Conservation (phyloP, 2,329 filamentous ascomycete genomes). For the Calonectria montana region DNA sequence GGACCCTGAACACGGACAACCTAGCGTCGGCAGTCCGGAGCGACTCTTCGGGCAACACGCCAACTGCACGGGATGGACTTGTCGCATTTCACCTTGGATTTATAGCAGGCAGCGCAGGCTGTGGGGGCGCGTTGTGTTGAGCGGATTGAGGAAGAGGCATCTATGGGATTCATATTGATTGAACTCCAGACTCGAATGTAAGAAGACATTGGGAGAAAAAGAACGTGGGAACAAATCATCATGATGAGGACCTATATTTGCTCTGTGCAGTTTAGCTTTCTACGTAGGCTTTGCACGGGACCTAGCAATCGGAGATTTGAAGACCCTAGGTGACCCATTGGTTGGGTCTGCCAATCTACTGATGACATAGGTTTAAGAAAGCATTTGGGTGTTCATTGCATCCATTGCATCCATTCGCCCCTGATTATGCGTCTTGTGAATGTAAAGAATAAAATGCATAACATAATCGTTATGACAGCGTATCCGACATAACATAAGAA, state of each 20-base stretch:
- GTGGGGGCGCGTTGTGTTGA: not conserved
- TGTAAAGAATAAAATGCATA: too few relatives aligned
- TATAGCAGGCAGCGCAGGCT: not conserved
- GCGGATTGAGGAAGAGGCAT: not conserved
- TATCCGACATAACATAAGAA: too few relatives aligned
- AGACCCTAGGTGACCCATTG: too few relatives aligned
- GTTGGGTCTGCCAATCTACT: too few relatives aligned
- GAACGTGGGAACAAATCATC: not conserved
- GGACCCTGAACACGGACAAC: not conserved
- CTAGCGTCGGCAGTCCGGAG: not conserved
- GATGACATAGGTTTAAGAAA: too few relatives aligned
- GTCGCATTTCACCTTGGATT: slow-evolving; percentile 12
- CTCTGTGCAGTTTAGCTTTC: not conserved
- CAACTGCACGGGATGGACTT: not conserved
- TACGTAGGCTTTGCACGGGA: not conserved
- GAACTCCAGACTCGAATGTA: not conserved
- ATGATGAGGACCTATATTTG: not conserved
- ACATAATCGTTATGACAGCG: too few relatives aligned
- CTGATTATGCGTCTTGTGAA: too few relatives aligned
- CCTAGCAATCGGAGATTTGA: not conserved
- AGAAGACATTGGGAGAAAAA: not conserved
- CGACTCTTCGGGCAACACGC: not conserved
- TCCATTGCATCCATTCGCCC: too few relatives aligned
- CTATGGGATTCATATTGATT: not conserved
- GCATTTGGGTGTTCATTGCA: too few relatives aligned